These are phyloP conservation scores for Pleurotus djamor DNA, from an alignment of 768 basidiomycete species.

Conservation along the genomic window DNA sequence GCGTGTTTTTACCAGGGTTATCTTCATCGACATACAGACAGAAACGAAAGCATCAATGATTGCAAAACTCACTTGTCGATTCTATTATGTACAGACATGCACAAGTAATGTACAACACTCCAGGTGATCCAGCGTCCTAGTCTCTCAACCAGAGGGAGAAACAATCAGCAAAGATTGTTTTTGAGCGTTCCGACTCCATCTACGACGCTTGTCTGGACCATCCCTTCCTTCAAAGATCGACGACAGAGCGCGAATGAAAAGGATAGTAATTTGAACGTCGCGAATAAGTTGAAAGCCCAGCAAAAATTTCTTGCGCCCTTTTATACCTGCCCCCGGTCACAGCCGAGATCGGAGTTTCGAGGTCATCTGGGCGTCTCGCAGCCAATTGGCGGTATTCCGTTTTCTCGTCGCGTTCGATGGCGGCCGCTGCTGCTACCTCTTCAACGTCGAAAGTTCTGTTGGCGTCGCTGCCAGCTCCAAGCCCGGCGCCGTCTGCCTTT, in stretches of 20 bases:
- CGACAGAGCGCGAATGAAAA: conserved; percentile 36
- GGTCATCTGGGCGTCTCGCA: not conserved
- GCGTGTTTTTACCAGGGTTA: conserved; percentile 87
- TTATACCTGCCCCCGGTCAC: not conserved
- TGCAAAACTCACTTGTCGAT: conserved; percentile 9
- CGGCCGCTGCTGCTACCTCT: not conserved
- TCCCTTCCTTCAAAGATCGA: conserved; percentile 52
- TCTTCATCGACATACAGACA: conserved; percentile 55
- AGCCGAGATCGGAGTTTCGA: not conserved
- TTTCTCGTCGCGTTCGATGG: not conserved
- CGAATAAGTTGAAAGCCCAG: conserved; percentile 12
- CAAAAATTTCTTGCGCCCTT: not conserved
- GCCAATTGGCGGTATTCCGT: not conserved
- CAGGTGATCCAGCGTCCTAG: conserved; percentile 93
- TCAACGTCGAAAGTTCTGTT: conserved; percentile 3
- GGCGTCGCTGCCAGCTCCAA: not conserved
- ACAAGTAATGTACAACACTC: conserved; percentile 59
- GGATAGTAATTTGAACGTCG: conserved; percentile 88
- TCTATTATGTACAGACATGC: conserved; percentile 13
- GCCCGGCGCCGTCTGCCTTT: conserved; percentile 62
- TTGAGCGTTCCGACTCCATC: conserved; percentile 64
- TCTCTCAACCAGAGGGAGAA: conserved; percentile 89
- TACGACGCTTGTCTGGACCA: conserved; percentile 91
- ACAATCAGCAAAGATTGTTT: conserved; percentile 94
- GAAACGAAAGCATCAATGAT: conserved; percentile 23